Evolutionary conservation across 2,329 filamentous ascomycete genomes (phyloP), one percentile per base, ranked within the genome.

Genomic region (Alternaria metachromatica): DNA sequence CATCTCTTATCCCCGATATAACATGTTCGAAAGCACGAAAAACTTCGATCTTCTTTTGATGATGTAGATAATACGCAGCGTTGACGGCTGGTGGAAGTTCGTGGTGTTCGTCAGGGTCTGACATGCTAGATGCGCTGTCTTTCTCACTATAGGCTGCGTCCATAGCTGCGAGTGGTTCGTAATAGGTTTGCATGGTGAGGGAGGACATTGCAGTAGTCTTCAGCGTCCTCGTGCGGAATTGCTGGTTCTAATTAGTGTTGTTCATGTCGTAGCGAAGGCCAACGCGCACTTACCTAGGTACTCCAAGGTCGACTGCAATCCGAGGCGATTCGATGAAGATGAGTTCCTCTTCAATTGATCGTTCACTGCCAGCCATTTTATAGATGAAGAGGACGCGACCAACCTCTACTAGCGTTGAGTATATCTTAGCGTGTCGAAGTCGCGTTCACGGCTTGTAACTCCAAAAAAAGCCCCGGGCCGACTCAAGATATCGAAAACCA

Each of bases 341-440:
- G 7, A 9, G 0, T 4, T 8, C 7, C 4, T 15, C 2, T 37
- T 15, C 13, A 0, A 15, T 37, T 37, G 15, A 15, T 1, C 30
- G 30, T 37, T 37, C 7, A 37, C 30, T 37, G 30, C 13, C 30
- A 37, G 30, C 30, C 30, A 15, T 37, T 37, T 37, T 37, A 37
- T 37, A 37, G 30, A 37, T 37, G 13, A 8, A 37, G 13, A 37
- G 4, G 30, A 37, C 30, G 13, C 30, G 7, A 15, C 7, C 30
- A 15, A 13, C 30, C 30, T 9, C 30, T 0, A 15, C 7, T 15
- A 37, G 30, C 30, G 30, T 4, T 37, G 0, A 0, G 1, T 1
- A 15, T 37, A 37, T 9, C 13, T 15, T 37, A 37, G 41, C 41
- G 18, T 44, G 41, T 44, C 41, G 30, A 44, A n/a, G 41, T 20